Percentiles rank a stretch among this genome's conserved stretches.
Evolutionary conservation across 2,329 filamentous ascomycete genomes (phyloP).

Genomic region (Aspergillus pseudoterreus): DNA sequence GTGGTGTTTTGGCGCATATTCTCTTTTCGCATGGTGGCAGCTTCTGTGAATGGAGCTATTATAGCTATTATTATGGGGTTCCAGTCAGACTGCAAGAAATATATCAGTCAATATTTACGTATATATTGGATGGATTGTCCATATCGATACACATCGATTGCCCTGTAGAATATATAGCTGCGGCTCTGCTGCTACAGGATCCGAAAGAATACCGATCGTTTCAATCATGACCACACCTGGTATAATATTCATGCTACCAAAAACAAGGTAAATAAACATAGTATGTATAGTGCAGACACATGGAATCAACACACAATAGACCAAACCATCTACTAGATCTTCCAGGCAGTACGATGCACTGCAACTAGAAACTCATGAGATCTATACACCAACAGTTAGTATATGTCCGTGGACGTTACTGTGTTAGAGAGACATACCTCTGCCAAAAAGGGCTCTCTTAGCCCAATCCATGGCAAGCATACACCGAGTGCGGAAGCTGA

Average conservation of each 20-base stretch:
- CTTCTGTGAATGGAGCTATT: too few relatives aligned
- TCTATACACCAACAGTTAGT: slow-evolving; percentile 30
- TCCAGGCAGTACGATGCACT: not conserved
- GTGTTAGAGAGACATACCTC: slow-evolving; percentile 58
- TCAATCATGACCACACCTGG: too few relatives aligned
- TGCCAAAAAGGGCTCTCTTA: slow-evolving; percentile 91
- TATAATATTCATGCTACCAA: not conserved
- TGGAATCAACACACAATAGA: not conserved
- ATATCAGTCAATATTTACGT: too few relatives aligned
- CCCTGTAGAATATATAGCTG: too few relatives aligned
- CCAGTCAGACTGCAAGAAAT: too few relatives aligned
- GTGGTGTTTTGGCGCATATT: not conserved
- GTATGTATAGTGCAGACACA: not conserved
- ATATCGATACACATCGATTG: too few relatives aligned
- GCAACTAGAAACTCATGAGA: slow-evolving; percentile 50
- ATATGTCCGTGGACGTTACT: not conserved
- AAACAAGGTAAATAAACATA: not conserved
- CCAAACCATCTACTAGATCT: not conserved
- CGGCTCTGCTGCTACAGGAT: too few relatives aligned
- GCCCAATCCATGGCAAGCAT: slow-evolving; percentile 97
- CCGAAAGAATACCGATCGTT: too few relatives aligned
- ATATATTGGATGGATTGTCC: too few relatives aligned
- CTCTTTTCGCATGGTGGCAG: not conserved
- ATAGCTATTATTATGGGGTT: too few relatives aligned
- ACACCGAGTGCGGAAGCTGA: slow-evolving; percentile 83